Percentiles rank a stretch among this genome's conserved stretches.
These are phyloP conservation scores for Termitomyces sp. DNA, from an alignment of 1,284 basidiomycete species.

Conservation along the genomic window DNA sequence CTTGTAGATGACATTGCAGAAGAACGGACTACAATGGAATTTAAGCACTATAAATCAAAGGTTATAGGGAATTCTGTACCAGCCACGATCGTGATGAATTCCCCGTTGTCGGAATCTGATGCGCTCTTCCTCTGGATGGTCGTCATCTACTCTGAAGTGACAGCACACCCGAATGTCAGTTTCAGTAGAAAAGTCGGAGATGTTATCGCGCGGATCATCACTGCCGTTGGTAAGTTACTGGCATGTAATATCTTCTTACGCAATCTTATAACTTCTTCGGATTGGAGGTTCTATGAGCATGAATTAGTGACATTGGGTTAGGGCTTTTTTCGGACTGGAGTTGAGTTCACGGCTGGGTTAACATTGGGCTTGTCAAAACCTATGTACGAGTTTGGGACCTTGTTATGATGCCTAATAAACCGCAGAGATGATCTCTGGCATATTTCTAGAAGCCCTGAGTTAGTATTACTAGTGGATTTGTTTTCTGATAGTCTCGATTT, in stretches of 20 bases:
- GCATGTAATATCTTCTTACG: neutral
- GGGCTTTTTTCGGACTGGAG: too few species aligned
- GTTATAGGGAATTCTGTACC: neutral
- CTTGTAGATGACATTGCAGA: neutral
- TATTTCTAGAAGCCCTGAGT: too few species aligned
- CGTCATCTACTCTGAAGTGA: conserved; percentile 9
- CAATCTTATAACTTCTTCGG: neutral
- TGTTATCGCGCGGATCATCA: neutral
- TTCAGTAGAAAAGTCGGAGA: neutral
- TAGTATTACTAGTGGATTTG: too few species aligned
- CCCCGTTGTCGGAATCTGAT: neutral
- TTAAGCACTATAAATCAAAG: conserved; percentile 8
- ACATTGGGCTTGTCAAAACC: neutral
- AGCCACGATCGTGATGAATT: conserved; percentile 1
- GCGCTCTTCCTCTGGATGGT: conserved; percentile 3
- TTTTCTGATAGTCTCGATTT: too few species aligned
- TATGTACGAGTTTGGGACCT: neutral
- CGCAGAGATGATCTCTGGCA: too few species aligned
- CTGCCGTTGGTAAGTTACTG: neutral
- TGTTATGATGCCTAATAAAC: neutral
- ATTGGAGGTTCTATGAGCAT: neutral
- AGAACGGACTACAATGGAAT: neutral
- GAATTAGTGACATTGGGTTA: too few species aligned
- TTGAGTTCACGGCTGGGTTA: neutral
- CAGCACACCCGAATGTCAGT: neutral